Conservation (phyloP, 2,329 filamentous ascomycete genomes). For the Allantophomopsis lycopodina region DNA sequence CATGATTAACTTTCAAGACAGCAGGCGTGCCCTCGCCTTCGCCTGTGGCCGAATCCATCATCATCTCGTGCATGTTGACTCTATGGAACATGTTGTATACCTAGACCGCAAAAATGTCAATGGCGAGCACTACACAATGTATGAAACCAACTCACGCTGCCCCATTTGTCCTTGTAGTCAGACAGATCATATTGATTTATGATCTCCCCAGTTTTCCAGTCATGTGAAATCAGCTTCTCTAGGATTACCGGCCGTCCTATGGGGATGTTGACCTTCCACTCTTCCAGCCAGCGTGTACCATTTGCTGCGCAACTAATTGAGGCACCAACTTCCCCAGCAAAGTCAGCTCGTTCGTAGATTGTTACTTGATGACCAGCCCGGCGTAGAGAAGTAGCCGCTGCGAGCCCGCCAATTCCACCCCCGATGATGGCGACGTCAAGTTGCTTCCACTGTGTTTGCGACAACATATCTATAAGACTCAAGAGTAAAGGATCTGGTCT, state of each 20-base stretch:
- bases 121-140: too few species aligned
- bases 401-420: slow-evolving; percentile 38
- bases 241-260: slow-evolving; percentile 53
- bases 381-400: slow-evolving; percentile 33
- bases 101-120: too few species aligned
- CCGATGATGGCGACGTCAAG: slow-evolving; percentile 32
- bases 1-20: too few species aligned
- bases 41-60: too few species aligned
- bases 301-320: slow-evolving; percentile 58
- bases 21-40: too few species aligned
- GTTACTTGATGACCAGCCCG: slow-evolving; percentile 40
- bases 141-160: slow-evolving; percentile 33
- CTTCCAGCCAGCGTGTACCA: slow-evolving; percentile 54
- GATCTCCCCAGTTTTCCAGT: slow-evolving; percentile 56
- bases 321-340: slow-evolving; percentile 53
- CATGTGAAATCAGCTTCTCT: slow-evolving; percentile 51
- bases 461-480: too few species aligned
- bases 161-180: slow-evolving; percentile 53
- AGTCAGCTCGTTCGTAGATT: slow-evolving; percentile 54
- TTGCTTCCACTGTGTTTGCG: too few species aligned
- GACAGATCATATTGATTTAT: slow-evolving; percentile 49
- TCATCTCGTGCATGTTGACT: too few species aligned
- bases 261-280: slow-evolving; percentile 50
- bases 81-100: too few species aligned
- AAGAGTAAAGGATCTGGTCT: too few species aligned